These are phyloP conservation scores for Termitomyces sp. DNA, from an alignment of 768 basidiomycete genomes.

Conservation along the genomic window DNA sequence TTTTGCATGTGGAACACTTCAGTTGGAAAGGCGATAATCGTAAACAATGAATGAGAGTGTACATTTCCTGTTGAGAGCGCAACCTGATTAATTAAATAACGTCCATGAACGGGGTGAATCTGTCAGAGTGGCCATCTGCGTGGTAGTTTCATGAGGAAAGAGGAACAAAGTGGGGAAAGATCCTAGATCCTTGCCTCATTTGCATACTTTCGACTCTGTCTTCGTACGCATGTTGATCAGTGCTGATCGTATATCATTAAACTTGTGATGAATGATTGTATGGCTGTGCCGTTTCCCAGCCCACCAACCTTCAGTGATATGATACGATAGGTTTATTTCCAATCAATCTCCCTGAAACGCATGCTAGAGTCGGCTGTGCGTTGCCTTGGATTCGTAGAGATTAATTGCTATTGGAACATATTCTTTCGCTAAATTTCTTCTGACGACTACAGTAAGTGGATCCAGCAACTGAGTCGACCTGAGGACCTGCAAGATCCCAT, in stretches of 20 bases:
- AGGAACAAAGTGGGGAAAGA: conserved; percentile 2
- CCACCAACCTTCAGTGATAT: conserved; percentile 17
- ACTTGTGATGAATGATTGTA: conserved; percentile 7
- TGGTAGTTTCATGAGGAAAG: conserved; percentile 1
- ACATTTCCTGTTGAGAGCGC: background rate
- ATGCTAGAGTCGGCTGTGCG: conserved; percentile 11
- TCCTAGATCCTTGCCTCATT: conserved; percentile 10
- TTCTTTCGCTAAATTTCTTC: no score
- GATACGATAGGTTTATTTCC: conserved; percentile 8
- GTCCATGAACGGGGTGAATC: conserved; percentile 4
- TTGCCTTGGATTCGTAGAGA: conserved; percentile 14
- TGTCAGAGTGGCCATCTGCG: conserved; percentile 8
- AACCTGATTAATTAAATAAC: conserved; percentile 18
- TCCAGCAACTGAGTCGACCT: background rate
- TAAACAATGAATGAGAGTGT: conserved; percentile 4
- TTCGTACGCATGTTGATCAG: conserved; percentile 14
- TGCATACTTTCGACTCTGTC: background rate
- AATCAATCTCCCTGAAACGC: conserved; percentile 8
- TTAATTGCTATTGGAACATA: background rate
- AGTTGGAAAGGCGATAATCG: background rate
- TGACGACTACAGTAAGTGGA: background rate
- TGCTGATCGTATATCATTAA: background rate
- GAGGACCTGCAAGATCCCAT: conserved; percentile 1
- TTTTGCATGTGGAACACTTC: background rate
- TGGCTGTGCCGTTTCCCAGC: conserved; percentile 23